phyloP scores from a whole-genome alignment of 305 asterid genomes.

The Rubia peregrina region DNA sequence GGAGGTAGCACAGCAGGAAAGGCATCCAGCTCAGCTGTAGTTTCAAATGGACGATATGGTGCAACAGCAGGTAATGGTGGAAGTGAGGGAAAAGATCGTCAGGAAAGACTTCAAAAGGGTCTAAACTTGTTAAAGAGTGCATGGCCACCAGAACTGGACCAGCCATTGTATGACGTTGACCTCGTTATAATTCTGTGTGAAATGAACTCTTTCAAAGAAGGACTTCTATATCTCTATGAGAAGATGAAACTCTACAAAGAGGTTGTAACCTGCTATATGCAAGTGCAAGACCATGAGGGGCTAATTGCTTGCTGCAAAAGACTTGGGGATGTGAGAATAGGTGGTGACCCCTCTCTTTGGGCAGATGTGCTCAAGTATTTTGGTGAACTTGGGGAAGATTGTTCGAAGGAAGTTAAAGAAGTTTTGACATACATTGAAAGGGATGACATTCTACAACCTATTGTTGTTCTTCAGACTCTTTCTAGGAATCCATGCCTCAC shows the following conservation, averaged over 20 bases:
- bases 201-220: conserved; percentile 74
- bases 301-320: conserved; percentile 94
- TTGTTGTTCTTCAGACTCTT: conserved; percentile 82
- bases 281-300: conserved; percentile 86
- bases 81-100: conserved; percentile 49
- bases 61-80: conserved; percentile 29
- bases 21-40: conserved; percentile 24
- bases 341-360: conserved; percentile 92
- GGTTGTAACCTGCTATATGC: conserved; percentile 96
- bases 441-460: conserved; percentile 92
- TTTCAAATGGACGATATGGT: conserved; percentile 36
- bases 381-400: conserved; percentile 98
- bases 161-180: conserved; percentile 83
- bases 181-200: conserved; percentile 86
- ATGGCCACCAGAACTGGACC: conserved; percentile 90
- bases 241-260: conserved; percentile 92
- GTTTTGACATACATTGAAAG: conserved; percentile 78
- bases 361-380: conserved; percentile 87
- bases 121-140: conserved; percentile 71
- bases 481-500: conserved; percentile 86
- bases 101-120: conserved; percentile 68
- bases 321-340: conserved; percentile 78
- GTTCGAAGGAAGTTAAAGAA: conserved; percentile 95
- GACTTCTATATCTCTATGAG: conserved; percentile 77
- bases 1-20: conserved; percentile 31